These are phyloP conservation scores for Selaginella moellendorffii DNA, from an alignment of 75 land plant genomes.

Conservation along the genomic window DNA sequence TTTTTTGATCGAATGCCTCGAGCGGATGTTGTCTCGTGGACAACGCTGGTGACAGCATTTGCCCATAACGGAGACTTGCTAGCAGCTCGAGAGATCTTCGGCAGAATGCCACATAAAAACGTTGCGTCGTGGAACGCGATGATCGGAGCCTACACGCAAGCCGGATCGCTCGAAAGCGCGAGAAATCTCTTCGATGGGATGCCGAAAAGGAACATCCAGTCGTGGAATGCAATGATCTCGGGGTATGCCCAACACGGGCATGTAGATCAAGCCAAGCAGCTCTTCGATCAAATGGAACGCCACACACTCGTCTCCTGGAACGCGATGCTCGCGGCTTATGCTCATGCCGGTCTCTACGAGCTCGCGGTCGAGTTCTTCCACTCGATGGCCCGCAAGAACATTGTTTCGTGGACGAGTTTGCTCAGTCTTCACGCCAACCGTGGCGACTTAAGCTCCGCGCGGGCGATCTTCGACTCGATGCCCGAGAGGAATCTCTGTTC, in stretches of 20 bases:
- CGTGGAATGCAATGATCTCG: constrained; percentile 5
- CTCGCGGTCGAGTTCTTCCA: constrained; percentile 26
- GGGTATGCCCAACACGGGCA: constrained; percentile 2
- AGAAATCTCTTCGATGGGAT: not conserved
- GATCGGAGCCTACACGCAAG: not conserved
- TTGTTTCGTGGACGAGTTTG: constrained; percentile 33
- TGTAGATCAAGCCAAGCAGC: not conserved
- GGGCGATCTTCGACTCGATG: not conserved
- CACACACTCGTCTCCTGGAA: not conserved
- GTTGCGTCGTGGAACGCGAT: not conserved
- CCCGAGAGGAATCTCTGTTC: not conserved
- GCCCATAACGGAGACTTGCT: not conserved
- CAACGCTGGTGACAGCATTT: not conserved
- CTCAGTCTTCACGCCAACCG: constrained; percentile 19
- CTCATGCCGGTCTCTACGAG: constrained; percentile 15
- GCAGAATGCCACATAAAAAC: not conserved
- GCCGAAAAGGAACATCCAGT: not conserved
- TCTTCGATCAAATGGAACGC: not conserved
- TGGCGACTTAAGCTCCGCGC: not conserved
- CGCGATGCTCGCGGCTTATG: constrained; percentile 11
- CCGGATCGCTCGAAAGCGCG: not conserved
- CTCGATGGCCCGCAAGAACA: constrained; percentile 20
- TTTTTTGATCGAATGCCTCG: not conserved
- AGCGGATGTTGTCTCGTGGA: constrained; percentile 1
- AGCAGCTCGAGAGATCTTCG: not conserved